Base-by-base conservation (phyloP, 2,329 filamentous ascomycete species). In the Biscogniauxia marginata region DNA sequence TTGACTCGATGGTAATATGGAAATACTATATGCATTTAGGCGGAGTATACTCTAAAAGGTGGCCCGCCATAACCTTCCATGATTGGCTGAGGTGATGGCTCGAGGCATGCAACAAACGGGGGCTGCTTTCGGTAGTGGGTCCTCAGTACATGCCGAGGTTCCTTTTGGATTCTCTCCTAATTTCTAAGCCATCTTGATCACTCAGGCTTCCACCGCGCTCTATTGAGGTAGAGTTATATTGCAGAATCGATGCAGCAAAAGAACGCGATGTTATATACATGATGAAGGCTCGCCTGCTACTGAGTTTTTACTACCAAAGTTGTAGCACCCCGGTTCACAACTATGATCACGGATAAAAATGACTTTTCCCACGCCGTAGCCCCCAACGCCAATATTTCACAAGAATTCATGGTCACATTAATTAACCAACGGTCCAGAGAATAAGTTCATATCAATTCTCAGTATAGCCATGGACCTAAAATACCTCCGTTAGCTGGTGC, bases 391-490 rank as follows among this genome's bases (percentile, higher is more conserved):
- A n/a, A n/a, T n/a, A n/a, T n/a, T n/a, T n/a, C n/a, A n/a, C 7
- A 30, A 8, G 13, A 30, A 11, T 30, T 30, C 25, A 8, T 30
- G 3, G 13, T 8, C 13, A 30, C 30, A 11, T 34, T 16, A n/a
- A 5, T 39, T 11, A 25, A n/a, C n/a, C n/a, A n/a, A n/a, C n/a
- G n/a, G n/a, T n/a, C n/a, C n/a, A n/a, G n/a, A n/a, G n/a, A n/a
- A n/a, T n/a, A n/a, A n/a, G n/a, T n/a, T n/a, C n/a, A n/a, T n/a
- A n/a, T 25, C 11, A 6, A 25, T 55, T 54, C 56, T 59, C 57
- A 69, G 53, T 68, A 69, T 30, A 69, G 60, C 67, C 67, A 69
- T 19, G 67, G 65, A 58, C 67, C 67, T 69, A 39, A 2, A 39
- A n/a, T 39, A 3, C 5, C 9, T 16, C n/a, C n/a, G 30, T 39